Conservation (phyloP, 139 green algal species). For the Asterochloris sp. region DNA sequence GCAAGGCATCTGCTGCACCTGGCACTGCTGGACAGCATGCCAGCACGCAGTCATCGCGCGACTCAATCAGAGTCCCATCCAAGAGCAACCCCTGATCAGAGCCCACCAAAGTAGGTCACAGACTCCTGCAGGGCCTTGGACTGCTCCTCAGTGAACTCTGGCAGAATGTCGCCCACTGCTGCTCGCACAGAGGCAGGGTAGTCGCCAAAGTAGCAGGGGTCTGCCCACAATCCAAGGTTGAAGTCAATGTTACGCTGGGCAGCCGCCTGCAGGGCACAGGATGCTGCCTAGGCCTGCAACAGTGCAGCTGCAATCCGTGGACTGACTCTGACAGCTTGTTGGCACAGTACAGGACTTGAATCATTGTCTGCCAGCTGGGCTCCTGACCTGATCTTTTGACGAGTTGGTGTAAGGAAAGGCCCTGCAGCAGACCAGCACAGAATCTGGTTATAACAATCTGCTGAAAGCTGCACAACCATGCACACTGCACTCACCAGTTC, state of each 20-base stretch:
- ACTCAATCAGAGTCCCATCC: no score
- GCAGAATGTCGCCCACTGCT: conserved; percentile 19
- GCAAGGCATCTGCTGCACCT: no score
- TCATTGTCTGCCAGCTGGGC: background rate
- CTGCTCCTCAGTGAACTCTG: conserved; percentile 40
- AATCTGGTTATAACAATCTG: no score
- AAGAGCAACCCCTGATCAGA: no score
- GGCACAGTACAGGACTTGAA: no score
- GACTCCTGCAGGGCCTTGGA: conserved; percentile 30
- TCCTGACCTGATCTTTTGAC: background rate
- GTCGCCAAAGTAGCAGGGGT: conserved; percentile 45
- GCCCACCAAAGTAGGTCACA: conserved; percentile 5
- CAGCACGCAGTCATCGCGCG: no score
- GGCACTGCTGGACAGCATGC: no score
- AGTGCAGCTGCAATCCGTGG: no score
- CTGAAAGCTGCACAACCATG: no score
- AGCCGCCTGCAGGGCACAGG: conserved; percentile 3
- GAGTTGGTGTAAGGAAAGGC: conserved; percentile 18
- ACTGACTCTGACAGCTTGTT: no score
- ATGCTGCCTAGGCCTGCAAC: no score
- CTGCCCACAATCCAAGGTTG: conserved; percentile 36
- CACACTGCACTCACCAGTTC: no score
- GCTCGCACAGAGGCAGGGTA: conserved; percentile 34
- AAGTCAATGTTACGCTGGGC: conserved; percentile 6
- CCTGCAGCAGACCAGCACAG: conserved; percentile 28